These are phyloP conservation scores for Auxenochlorella pyrenoidosa DNA, from an alignment of 139 green algal genomes.

Conservation along the genomic window DNA sequence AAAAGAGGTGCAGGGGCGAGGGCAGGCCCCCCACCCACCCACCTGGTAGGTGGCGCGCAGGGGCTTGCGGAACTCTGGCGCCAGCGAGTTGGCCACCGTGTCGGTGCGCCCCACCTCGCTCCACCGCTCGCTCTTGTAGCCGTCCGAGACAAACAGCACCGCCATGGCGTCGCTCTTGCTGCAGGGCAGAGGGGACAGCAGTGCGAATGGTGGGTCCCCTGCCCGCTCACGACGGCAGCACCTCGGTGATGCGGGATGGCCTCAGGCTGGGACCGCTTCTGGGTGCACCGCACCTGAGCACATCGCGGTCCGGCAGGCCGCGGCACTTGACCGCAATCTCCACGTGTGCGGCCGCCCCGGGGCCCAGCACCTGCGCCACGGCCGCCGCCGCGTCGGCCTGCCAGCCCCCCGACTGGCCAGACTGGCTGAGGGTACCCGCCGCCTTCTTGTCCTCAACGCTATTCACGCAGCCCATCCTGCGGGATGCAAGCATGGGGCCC, in stretches of 20 bases:
- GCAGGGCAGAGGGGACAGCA: neutral
- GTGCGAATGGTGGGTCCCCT: neutral
- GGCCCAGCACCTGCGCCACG: conserved; percentile 9
- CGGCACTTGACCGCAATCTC: conserved; percentile 26
- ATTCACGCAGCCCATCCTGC: neutral
- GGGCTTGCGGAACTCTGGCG: conserved; percentile 43
- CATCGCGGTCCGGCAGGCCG: conserved; percentile 17
- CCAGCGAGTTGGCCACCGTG: conserved; percentile 48
- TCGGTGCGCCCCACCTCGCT: conserved; percentile 49
- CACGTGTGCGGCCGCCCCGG: neutral
- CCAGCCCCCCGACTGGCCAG: neutral
- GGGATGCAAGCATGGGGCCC: neutral
- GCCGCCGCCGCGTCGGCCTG: neutral
- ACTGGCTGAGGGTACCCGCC: neutral
- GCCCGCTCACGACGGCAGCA: neutral
- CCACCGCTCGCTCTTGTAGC: neutral
- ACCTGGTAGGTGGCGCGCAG: conserved; percentile 38
- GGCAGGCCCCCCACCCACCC: too few species aligned
- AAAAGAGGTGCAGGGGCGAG: too few species aligned
- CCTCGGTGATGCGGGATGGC: too few species aligned
- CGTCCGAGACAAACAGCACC: conserved; percentile 32
- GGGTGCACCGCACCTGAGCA: neutral
- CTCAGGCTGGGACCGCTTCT: too few species aligned
- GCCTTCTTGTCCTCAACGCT: conserved; percentile 25
- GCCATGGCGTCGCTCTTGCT: conserved; percentile 57